Evolutionary conservation across 1,139 yeast genomes (phyloP).

Genomic region (Ashbya aceris): DNA sequence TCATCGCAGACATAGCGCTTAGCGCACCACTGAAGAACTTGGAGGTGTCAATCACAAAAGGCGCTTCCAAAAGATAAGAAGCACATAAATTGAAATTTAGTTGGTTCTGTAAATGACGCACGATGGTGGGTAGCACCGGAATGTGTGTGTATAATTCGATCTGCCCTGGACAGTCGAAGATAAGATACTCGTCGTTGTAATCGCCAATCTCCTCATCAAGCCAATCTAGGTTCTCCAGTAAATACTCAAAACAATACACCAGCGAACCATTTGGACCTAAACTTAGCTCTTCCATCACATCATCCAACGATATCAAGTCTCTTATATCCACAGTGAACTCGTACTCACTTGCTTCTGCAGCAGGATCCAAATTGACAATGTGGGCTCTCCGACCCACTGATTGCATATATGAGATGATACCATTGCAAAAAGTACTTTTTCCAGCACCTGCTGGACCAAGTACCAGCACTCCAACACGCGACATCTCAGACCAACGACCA

Average conservation of each 20-base stretch:
- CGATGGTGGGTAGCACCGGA: slow-evolving; percentile 84
- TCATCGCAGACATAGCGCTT: slow-evolving; percentile 98
- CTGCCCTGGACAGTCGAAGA: slow-evolving; percentile 97
- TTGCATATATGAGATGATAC: slow-evolving; percentile 82
- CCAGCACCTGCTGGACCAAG: slow-evolving; percentile 99
- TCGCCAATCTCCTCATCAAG: slow-evolving; percentile 92
- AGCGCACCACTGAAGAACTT: slow-evolving; percentile 93
- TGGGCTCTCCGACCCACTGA: slow-evolving; percentile 88
- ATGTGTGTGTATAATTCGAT: slow-evolving; percentile 92
- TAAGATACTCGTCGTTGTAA: slow-evolving; percentile 82
- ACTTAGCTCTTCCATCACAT: slow-evolving; percentile 93
- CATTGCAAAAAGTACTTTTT: slow-evolving; percentile 82
- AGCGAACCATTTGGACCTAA: slow-evolving; percentile 95
- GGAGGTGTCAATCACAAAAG: slow-evolving; percentile 80
- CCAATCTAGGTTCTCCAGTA: slow-evolving; percentile 89
- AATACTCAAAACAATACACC: slow-evolving; percentile 83
- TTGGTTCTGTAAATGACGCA: slow-evolving; percentile 68
- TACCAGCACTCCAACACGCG: slow-evolving; percentile 90
- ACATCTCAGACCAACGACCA: slow-evolving; percentile 40
- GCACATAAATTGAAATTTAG: slow-evolving; percentile 86
- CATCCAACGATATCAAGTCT: slow-evolving; percentile 82
- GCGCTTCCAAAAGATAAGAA: slow-evolving; percentile 84
- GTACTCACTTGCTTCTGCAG: slow-evolving; percentile 87
- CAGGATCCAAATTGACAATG: slow-evolving; percentile 92
- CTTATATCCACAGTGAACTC: slow-evolving; percentile 91